Evolutionary conservation across 257 asterid species (phyloP), one percentile per base, ranked within the genome.

Genomic region (Nicotiana paniculata): DNA sequence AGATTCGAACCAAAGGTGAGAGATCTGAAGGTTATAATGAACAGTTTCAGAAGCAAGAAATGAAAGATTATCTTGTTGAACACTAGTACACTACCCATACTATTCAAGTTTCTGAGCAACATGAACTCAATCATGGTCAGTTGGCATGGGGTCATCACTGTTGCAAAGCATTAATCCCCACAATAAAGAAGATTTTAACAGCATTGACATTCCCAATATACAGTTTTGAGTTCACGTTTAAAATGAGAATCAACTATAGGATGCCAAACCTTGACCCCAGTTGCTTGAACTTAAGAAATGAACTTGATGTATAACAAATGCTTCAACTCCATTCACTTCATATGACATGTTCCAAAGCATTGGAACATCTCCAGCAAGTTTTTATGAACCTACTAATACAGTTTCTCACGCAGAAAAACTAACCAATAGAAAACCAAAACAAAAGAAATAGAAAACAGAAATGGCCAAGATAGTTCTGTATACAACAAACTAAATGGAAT

Each of bases 1-100:
- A 80, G 98, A 91, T 64, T 88, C 92, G 46, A 95, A 91, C 95
- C 95, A 95, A 0, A 2, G 99, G 88, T 0, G 91, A 88, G 74
- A 95, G 90, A 91, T 95, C 96, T 46, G 98, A 90, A 3, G 99
- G 99, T 95, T 95, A 81, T 92, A 90, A 68, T 93, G 97, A 4
- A 89, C 91, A 3, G 95, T 87, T 0, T 92, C 98, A 4, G 90
- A 85, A 0, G 90, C 93, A 10, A 92, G 84, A 30, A 88, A 84
- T 1, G 96, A 91, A 2, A 91, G 86, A 72, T 86, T 91, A 55
- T 86, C 90, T 4, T 84, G 86, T 8, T 81, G 86, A 80, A 85
- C 90, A 69, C 59, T 82, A 6, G 91, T 88, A 0, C 85, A 93
- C 35, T 89, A 85, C 30, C 91, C 97, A 24, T 93, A 80, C 82